phyloP scores from a whole-genome alignment of 257 asterid species.

The Solanum chaucha region DNA sequence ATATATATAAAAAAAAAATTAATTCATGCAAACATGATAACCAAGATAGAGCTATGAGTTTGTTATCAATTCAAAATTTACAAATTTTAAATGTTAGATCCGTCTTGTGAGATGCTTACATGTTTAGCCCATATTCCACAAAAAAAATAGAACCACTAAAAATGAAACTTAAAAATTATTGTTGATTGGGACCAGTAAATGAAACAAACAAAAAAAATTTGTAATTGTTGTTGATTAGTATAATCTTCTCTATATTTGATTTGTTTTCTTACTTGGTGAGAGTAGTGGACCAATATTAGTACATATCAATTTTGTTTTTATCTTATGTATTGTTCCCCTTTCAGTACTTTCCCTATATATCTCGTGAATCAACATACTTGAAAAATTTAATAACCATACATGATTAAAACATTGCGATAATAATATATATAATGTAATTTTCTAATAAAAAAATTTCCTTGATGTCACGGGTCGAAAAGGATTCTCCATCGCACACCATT shows the following conservation, averaged over 20 bases:
- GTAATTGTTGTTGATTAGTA: neutral
- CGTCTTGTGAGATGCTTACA: neutral
- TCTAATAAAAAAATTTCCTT: fast-evolving
- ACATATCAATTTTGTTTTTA: neutral
- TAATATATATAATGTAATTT: too few relatives aligned
- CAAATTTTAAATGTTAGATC: neutral
- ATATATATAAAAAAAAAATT: too few relatives aligned
- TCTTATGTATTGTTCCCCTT: neutral
- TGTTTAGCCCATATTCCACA: neutral
- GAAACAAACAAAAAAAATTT: too few relatives aligned
- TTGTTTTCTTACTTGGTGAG: neutral
- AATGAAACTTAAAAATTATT: too few relatives aligned
- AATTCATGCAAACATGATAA: too few relatives aligned
- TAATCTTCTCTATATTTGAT: neutral
- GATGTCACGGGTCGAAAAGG: neutral
- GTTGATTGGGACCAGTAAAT: too few relatives aligned
- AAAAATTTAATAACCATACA: neutral
- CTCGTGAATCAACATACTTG: neutral
- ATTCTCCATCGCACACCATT: neutral
- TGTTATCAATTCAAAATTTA: too few relatives aligned
- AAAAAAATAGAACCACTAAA: too few relatives aligned
- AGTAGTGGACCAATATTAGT: neutral
- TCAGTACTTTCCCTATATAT: neutral
- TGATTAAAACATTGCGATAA: too few relatives aligned
- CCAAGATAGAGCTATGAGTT: too few relatives aligned